Conservation (phyloP, 371 early-diverging fungal species). For the Rhizopus arrhizus region DNA sequence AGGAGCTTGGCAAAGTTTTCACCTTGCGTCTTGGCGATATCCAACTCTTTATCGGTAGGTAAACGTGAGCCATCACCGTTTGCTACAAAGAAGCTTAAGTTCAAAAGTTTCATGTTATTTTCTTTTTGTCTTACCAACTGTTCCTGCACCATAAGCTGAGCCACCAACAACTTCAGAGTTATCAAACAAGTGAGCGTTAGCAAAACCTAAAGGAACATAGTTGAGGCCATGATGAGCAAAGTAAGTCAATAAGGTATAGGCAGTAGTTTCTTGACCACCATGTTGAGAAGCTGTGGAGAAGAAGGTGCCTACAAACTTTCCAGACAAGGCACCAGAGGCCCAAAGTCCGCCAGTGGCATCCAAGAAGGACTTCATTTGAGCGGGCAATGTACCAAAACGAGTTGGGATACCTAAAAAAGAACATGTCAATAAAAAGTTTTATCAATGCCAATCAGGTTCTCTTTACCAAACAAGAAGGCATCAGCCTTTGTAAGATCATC, state of each 20-base stretch:
- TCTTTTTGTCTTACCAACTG: conserved; percentile 42
- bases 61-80: conserved; percentile 70
- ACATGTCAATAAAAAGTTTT: not conserved
- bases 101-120: not conserved
- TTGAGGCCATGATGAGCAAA: conserved; percentile 82
- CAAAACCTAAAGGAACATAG: conserved; percentile 76
- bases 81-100: conserved; percentile 28
- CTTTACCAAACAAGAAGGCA: conserved; percentile 74
- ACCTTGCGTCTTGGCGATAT: conserved; percentile 69
- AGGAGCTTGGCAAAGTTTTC: conserved; percentile 64
- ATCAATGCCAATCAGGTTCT: too few species aligned
- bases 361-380: conserved; percentile 73
- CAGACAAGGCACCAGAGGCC: conserved; percentile 63
- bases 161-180: conserved; percentile 61
- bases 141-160: conserved; percentile 77
- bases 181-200: conserved; percentile 41
- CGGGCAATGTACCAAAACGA: conserved; percentile 72
- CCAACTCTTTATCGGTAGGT: conserved; percentile 65
- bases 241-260: conserved; percentile 66
- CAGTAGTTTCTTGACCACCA: conserved; percentile 84
- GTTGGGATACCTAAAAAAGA: conserved; percentile 15
- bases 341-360: conserved; percentile 81
- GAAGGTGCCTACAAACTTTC: conserved; percentile 79
- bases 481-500: conserved; percentile 68
- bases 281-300: conserved; percentile 70